Evolutionary conservation across 208 protist genomes (phyloP), one percentile per base, ranked within the genome.

Genomic region (Trypanosoma platydactyli): DNA sequence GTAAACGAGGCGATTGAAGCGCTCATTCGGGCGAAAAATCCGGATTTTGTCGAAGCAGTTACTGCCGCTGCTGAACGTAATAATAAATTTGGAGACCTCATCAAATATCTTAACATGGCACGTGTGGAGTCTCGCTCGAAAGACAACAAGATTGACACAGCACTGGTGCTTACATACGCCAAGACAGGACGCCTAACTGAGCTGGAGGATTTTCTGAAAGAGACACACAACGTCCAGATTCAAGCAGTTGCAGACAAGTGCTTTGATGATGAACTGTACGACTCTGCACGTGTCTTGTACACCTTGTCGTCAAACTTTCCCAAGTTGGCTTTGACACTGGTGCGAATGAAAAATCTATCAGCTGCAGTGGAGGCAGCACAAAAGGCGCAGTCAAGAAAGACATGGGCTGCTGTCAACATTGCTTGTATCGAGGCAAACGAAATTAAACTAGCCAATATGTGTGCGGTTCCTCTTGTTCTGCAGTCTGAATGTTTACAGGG

Each of bases 201-300:
- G 64, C 80, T 99, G 33, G 98, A 99, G 84, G 98, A 99, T 64
- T 99, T 99, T 73, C 91, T 99, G 54, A 94, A 93, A 46, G 80
- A 89, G 30, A 97, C 98, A 24, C 98, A 99, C 88, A 93, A 92
- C 46, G 97, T 98, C 42, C 86, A 99, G 74, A 92, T 99, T 48
- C 89, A 94, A 72, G 67, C 68, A 12, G 94, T 99, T 27, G 99
- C 97, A 29, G 98, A 99, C 68, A 91, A 97, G 57, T 99, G 98
- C 89, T 99, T 98, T 80, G 86, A 98, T 48, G 95, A 98, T 61
- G 76, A 79, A 55, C 76, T 99, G 18, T 99, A 98, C 70, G 95
- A 99, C 59, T 98, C 99, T 12, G 99, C 99, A 11, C 95, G 97
- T 64, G 89, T 99, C 27, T 81, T 99, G 20, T 99, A 98, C 91